A percentile compares a stretch with the other conserved stretches of the same genome.
phyloP scores from a whole-genome alignment of 2,329 filamentous ascomycete genomes.

The Colletotrichum higginsianum region DNA sequence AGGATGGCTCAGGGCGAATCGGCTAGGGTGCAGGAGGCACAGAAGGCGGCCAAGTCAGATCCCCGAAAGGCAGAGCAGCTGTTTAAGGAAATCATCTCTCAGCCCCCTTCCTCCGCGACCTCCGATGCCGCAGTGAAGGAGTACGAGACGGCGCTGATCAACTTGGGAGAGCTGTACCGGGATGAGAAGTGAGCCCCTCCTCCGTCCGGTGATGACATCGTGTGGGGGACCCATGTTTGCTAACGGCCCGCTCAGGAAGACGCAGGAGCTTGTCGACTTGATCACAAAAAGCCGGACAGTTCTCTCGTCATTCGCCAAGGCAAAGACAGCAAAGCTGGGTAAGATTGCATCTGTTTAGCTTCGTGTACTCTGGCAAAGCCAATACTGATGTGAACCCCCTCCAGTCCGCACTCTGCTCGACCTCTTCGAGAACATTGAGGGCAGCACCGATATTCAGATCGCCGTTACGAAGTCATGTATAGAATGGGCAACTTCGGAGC shows the following conservation, averaged over 20 bases:
- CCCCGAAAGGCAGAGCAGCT: conserved; percentile 87
- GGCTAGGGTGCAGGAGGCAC: conserved; percentile 86
- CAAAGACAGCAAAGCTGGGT: conserved; percentile 99
- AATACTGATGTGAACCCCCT: conserved; percentile 3
- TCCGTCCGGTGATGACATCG: conserved; percentile 48
- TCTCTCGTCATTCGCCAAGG: conserved; percentile 96
- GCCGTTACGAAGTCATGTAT: conserved; percentile 98
- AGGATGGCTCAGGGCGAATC: conserved; percentile 72
- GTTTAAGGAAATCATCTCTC: conserved; percentile 91
- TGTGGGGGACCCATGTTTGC: conserved; percentile 26
- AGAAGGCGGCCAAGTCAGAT: conserved; percentile 85
- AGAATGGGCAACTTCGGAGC: conserved; percentile 97
- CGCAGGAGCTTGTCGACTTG: conserved; percentile 88
- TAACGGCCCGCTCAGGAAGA: conserved; percentile 68
- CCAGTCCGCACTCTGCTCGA: conserved; percentile 96
- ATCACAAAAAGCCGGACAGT: conserved; percentile 92
- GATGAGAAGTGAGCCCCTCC: conserved; percentile 79
- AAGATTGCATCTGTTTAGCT: conserved; percentile 54
- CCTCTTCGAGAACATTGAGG: conserved; percentile 92
- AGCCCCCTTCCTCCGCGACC: conserved; percentile 85
- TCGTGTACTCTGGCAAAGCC: neutral
- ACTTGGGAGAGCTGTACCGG: conserved; percentile 91
- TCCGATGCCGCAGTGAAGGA: conserved; percentile 89
- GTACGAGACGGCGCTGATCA: conserved; percentile 91
- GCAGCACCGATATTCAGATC: conserved; percentile 95